Conservation (phyloP, 2,329 filamentous ascomycete genomes). For the Microdochium nivale region DNA sequence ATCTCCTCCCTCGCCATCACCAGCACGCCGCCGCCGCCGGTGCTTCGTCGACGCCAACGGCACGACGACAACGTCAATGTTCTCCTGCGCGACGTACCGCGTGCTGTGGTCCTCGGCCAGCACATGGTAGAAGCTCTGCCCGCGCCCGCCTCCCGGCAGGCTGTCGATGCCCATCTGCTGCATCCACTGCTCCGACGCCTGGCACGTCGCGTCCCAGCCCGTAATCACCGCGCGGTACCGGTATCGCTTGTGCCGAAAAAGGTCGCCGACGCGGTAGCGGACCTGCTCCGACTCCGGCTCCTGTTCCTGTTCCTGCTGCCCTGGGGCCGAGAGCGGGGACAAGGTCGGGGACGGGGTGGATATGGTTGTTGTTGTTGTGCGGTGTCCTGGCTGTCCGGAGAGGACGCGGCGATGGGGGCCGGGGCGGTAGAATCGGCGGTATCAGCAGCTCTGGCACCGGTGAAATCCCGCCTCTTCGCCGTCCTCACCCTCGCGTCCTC, state of each 20-base stretch:
- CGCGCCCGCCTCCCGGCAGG: neutral
- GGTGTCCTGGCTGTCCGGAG: no score
- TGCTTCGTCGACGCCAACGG: neutral
- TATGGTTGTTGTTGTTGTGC: neutral
- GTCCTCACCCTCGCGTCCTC: neutral
- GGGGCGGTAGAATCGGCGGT: no score
- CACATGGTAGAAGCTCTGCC: constrained; percentile 2
- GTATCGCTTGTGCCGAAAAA: constrained; percentile 1
- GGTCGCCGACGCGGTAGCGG: neutral
- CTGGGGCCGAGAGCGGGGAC: no score
- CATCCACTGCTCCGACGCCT: constrained; percentile 1
- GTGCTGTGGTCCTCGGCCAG: constrained; percentile 1
- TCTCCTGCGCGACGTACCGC: constrained; percentile 3
- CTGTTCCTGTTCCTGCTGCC: neutral
- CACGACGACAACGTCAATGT: neutral
- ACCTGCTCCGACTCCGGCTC: neutral
- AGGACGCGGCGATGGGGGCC: no score
- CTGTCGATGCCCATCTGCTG: constrained; percentile 1
- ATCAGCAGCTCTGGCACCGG: neutral
- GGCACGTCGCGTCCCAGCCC: constrained; percentile 2
- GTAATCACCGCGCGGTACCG: neutral
- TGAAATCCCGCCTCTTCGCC: neutral
- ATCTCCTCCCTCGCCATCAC: neutral
- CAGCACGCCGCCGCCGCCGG: neutral
- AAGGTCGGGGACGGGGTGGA: no score